Base-by-base conservation (phyloP, 2,329 filamentous ascomycete species). In the Penicillium sclerotiorum region DNA sequence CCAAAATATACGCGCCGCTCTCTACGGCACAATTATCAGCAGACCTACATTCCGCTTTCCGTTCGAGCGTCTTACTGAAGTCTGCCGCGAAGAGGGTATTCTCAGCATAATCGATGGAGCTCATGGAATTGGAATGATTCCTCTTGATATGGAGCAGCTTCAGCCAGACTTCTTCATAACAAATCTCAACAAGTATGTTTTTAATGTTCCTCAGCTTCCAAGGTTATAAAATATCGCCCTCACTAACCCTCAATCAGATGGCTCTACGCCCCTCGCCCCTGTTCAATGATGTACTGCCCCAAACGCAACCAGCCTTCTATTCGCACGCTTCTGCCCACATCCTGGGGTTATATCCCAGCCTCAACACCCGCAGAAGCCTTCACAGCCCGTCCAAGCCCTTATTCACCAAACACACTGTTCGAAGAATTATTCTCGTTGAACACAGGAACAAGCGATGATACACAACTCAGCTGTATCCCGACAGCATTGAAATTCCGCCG, bases 141-240 rank as follows among this genome's bases (percentile, higher is more conserved):
- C 81, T 1, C 69, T 96, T 7, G 82, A 95, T 68, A 72, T 96
- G 12, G 56, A 66, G 0, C 68, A 72, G 4, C 73, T 91, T 2
- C 82, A 91, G 55, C 86, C 90, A 0, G 92, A 96, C 69, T 96
- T 95, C 73, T 89, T 95, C 64, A 81, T 93, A 12, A 87, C 80
- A 47, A 96, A 96, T 68, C 89, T 85, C 60, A 89, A 95, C 75
- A 95, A 95, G 70, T 73, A 65, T 45, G 60, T n/a, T n/a, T n/a
- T n/a, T n/a, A n/a, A n/a, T n/a, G n/a, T n/a, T n/a, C n/a, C n/a
- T n/a, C n/a, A n/a, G n/a, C n/a, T n/a, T n/a, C n/a, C n/a, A n/a
- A 18, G 18, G 30, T 33, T n/a, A 8, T 28, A 7, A 13, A 3
- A n/a, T 28, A 13, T 28, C 25, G 13, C 13, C 6, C 9, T 8